These are phyloP conservation scores for Apiospora phragmitis DNA, from an alignment of 2,329 filamentous ascomycete species.

Conservation along the genomic window DNA sequence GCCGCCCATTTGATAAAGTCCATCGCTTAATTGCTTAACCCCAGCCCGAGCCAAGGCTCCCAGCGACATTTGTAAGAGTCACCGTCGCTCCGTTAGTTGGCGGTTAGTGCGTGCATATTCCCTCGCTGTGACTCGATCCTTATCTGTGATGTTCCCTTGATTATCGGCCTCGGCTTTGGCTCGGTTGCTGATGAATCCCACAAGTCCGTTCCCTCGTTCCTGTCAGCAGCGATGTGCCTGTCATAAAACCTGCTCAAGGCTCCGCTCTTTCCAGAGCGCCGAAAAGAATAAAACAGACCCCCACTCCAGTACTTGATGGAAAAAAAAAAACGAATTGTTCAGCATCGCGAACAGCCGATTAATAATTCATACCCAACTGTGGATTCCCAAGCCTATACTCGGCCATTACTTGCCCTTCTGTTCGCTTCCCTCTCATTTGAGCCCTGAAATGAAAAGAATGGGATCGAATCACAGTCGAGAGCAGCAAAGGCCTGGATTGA, in stretches of 20 bases:
- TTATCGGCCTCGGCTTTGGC: slow-evolving; percentile 3
- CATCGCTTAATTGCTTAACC: slow-evolving; percentile 3
- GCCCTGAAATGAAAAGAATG: slow-evolving; percentile 3
- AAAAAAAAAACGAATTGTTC: slow-evolving; percentile 6
- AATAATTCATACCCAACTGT: slow-evolving; percentile 8
- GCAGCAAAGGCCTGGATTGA: not conserved
- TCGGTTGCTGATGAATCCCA: slow-evolving; percentile 4
- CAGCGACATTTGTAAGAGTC: slow-evolving; percentile 4
- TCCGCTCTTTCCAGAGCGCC: slow-evolving; percentile 2
- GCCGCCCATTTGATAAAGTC: not conserved
- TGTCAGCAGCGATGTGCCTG: not conserved
- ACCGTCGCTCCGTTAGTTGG: not conserved
- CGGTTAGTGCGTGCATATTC: not conserved
- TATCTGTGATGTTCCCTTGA: not conserved
- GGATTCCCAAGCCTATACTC: not conserved
- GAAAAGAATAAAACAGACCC: not conserved
- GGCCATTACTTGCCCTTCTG: not conserved
- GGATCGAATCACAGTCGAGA: not conserved
- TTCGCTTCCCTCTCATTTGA: not conserved
- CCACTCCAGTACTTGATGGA: not conserved
- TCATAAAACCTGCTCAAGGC: not conserved
- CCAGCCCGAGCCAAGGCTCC: not conserved
- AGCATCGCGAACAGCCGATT: slow-evolving; percentile 7
- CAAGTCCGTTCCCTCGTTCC: slow-evolving; percentile 1
- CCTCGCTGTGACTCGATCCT: not conserved